phyloP scores from a whole-genome alignment of 2,329 filamentous ascomycete species.

The Fusarium pininemorale region DNA sequence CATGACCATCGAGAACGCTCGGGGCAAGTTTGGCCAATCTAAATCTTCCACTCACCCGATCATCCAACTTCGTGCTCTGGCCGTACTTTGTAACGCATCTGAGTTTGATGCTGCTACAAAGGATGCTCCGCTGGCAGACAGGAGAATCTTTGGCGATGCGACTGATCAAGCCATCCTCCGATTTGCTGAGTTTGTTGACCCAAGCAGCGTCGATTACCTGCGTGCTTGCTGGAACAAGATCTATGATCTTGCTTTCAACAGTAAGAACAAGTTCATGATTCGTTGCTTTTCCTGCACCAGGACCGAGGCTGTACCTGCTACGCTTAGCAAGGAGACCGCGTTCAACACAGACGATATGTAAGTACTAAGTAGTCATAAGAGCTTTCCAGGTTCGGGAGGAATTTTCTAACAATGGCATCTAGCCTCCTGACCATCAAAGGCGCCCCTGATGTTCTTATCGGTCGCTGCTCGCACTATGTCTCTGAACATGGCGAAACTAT shows the following conservation, averaged over 20 bases:
- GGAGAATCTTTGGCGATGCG: slow-evolving; percentile 77
- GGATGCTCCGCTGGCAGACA: slow-evolving; percentile 65
- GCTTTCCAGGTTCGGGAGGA: fast-evolving
- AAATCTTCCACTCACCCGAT: slow-evolving; percentile 51
- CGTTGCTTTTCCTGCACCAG: not conserved
- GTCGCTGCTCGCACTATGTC: slow-evolving; percentile 47
- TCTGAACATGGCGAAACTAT: not conserved
- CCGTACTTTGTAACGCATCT: slow-evolving; percentile 77
- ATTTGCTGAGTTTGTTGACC: slow-evolving; percentile 66
- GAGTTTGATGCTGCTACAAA: slow-evolving; percentile 75
- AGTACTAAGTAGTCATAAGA: not conserved
- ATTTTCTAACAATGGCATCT: not conserved
- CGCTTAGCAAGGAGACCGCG: not conserved
- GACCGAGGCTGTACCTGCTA: slow-evolving; percentile 58
- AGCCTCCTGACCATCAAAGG: slow-evolving; percentile 79
- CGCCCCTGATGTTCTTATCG: slow-evolving; percentile 77
- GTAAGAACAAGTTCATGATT: slow-evolving; percentile 86
- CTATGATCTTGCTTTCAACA: slow-evolving; percentile 79
- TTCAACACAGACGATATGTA: slow-evolving; percentile 16
- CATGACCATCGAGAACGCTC: slow-evolving; percentile 61
- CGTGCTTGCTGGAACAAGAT: slow-evolving; percentile 70
- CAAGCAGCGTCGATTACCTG: slow-evolving; percentile 64
- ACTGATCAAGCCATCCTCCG: slow-evolving; percentile 80
- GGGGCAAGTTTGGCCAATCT: slow-evolving; percentile 48
- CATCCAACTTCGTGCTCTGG: slow-evolving; percentile 67